Evolutionary conservation across 768 basidiomycete genomes (phyloP).

Genomic region (Neoboletus subvelutipes): DNA sequence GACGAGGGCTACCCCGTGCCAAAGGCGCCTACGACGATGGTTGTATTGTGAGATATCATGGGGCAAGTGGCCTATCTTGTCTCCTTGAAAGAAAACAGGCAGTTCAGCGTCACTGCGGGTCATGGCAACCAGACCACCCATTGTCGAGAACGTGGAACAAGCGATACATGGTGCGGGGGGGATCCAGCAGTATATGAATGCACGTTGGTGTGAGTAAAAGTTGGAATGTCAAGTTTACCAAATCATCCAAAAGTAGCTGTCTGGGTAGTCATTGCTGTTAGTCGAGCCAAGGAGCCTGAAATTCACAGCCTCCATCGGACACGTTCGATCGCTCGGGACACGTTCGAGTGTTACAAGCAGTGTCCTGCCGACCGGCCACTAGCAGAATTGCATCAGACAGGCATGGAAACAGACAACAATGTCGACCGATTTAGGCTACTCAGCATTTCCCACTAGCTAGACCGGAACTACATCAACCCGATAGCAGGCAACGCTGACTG

Average conservation of each 20-base stretch:
- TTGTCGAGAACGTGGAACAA: conserved; percentile 6
- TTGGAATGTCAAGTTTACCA: conserved; percentile 5
- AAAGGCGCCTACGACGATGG: background rate
- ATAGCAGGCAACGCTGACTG: background rate
- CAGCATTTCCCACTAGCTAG: background rate
- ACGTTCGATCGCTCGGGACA: background rate
- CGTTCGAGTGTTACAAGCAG: no score
- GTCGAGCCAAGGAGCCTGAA: no score
- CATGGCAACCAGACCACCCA: background rate
- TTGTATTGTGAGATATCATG: background rate
- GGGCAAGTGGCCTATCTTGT: background rate
- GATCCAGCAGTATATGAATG: conserved; percentile 12
- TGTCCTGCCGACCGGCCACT: background rate
- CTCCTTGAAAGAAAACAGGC: conserved; percentile 9
- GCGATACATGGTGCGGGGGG: background rate
- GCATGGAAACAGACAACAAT: background rate
- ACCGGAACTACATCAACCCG: background rate
- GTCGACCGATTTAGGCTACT: conserved; percentile 1
- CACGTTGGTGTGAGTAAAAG: conserved; percentile 23
- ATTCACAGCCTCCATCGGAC: background rate
- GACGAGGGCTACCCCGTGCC: conserved; percentile 8
- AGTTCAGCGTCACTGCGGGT: background rate
- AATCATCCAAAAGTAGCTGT: conserved; percentile 9
- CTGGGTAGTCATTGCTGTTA: background rate
- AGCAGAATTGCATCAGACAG: conserved; percentile 3